Evolutionary conservation across 2,329 filamentous ascomycete genomes (phyloP), one percentile per base, ranked within the genome.

Genomic region (Colletotrichum orchidophilum): DNA sequence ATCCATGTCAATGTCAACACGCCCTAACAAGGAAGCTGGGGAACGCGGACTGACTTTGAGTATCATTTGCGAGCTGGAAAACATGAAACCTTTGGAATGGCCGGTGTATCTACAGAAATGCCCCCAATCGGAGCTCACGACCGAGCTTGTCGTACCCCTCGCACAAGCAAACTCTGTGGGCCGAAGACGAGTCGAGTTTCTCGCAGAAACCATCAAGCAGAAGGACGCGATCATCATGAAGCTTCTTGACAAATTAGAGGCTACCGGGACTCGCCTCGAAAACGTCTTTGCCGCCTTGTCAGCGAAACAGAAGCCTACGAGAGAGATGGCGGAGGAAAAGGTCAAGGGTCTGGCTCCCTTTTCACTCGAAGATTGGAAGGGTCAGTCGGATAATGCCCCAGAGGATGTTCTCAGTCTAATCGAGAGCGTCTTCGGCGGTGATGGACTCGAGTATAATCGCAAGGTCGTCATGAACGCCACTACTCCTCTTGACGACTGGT

Each of bases 1-100:
- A 73, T 80, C 80, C 70, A 75, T 91, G 64, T 81, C 78, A 15
- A 77, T 91, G 54, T 77, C 78, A 5, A 77, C 79, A 2, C 77
- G 78, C 59, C 80, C 80, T 2, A 39, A 63, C 11, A 64, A 82
- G 12, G 81, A 81, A 52, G 75, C 78, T 18, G 81, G 80, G 29
- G 80, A 81, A 2, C 82, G 82, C 11, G 82, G 86, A 24, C 78
- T 90, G 24, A 81, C 77, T 9, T 78, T 94, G 46, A 83, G 86
- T 50, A 82, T 92, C 31, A 90, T 84, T 3, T 90, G 89, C 66
- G 81, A 86, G 9, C 83, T 96, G 13, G 91, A 92, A n/a, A 90
- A 90, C 1, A 83, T 95, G 33, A 83, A 85, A 58, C 86, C 89
- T 5, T 82, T 96, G 42, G 82, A 83, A 71, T 96, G 94, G 93